These are phyloP conservation scores for Solanum hybrid DNA, from an alignment of 305 asterid species.

Conservation along the genomic window DNA sequence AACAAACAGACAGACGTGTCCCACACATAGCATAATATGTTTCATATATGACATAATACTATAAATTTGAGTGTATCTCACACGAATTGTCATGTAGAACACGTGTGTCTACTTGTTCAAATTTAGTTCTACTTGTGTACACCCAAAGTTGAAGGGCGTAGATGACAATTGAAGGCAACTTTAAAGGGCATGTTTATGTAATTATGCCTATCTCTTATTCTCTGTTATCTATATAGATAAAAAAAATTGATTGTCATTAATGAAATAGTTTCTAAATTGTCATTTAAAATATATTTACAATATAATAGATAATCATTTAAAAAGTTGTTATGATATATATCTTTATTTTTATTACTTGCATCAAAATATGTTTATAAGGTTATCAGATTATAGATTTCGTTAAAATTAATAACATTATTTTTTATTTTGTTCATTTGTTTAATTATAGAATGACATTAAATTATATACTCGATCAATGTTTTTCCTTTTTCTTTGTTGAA, in stretches of 20 bases:
- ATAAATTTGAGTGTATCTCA: neutral
- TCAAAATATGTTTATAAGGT: neutral
- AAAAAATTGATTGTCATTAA: neutral
- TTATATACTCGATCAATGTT: neutral
- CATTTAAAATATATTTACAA: neutral
- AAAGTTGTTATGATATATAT: neutral
- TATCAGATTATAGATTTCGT: neutral
- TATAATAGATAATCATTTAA: neutral
- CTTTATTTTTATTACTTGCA: neutral
- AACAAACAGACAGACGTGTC: neutral
- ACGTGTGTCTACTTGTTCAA: neutral
- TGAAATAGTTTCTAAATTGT: neutral
- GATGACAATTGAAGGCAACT: neutral
- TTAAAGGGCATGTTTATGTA: neutral
- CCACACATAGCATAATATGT: neutral
- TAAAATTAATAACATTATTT: too few species aligned
- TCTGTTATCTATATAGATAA: too few species aligned
- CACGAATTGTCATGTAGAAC: neutral
- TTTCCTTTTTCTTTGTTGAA: neutral
- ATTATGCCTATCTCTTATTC: neutral
- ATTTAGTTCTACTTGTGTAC: neutral
- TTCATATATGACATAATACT: neutral
- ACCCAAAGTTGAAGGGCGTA: neutral
- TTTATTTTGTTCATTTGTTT: neutral
- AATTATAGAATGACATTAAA: neutral